Conservation (phyloP, 148 eudicot species). For the Rhododendron kiyosumense region DNA sequence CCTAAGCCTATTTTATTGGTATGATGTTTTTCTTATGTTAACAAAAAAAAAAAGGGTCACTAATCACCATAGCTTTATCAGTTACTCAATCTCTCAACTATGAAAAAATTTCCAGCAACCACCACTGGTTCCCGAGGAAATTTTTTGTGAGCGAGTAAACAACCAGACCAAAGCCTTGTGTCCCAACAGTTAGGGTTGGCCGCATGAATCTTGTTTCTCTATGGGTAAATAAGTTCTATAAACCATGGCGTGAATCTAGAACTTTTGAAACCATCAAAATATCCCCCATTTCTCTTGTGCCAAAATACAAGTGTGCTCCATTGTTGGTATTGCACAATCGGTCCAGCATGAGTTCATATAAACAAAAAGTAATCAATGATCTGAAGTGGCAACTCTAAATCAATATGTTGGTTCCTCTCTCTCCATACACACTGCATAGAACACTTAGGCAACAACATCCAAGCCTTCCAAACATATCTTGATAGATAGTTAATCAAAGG, state of each 20-base stretch:
- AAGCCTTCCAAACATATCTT: background rate
- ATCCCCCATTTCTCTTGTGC: background rate
- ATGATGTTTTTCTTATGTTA: background rate
- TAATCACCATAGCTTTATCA: background rate
- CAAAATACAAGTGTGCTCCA: background rate
- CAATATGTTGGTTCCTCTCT: background rate
- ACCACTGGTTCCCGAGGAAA: background rate
- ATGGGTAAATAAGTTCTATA: background rate
- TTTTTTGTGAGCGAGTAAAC: background rate
- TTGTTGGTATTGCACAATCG: too few relatives aligned
- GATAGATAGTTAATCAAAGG: background rate
- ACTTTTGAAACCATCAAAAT: background rate
- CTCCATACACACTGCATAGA: background rate
- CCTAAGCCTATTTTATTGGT: background rate
- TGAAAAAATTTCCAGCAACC: background rate
- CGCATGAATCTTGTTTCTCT: background rate
- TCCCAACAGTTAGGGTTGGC: background rate
- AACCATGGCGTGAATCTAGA: background rate
- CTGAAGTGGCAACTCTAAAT: background rate
- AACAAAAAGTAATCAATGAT: background rate
- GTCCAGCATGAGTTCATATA: background rate
- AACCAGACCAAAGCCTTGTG: background rate
- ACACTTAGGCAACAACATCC: background rate
- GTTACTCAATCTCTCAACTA: background rate
- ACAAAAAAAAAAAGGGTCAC: background rate